phyloP scores from a whole-genome alignment of 1,139 yeast species.

The Geotrichum cucujoidarum region DNA sequence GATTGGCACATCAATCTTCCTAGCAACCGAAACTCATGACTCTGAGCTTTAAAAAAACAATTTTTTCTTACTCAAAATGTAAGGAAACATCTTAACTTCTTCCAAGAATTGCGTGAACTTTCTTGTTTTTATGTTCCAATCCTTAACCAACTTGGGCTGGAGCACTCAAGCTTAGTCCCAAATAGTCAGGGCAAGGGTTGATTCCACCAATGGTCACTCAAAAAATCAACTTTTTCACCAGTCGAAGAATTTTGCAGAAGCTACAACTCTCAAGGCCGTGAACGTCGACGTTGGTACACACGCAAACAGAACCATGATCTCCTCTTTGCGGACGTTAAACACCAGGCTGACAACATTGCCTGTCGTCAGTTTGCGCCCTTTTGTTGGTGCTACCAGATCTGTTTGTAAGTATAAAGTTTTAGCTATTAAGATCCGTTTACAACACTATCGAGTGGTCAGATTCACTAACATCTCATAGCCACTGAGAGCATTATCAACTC shows the following conservation, averaged over 20 bases:
- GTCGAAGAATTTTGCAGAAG: slow-evolving; percentile 1
- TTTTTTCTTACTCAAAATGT: background rate
- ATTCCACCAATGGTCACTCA: background rate
- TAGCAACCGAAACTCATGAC: too few relatives aligned
- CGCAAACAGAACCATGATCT: background rate
- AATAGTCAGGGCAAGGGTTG: slow-evolving; percentile 2
- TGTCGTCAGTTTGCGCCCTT: background rate
- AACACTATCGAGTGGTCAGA: background rate
- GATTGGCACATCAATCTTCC: too few relatives aligned
- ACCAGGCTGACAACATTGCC: background rate
- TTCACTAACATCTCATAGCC: background rate
- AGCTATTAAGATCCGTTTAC: background rate
- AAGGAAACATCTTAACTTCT: background rate
- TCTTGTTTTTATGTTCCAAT: background rate
- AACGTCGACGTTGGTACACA: background rate
- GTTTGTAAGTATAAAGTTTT: background rate
- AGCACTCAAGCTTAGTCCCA: background rate
- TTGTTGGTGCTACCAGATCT: background rate
- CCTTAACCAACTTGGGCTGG: background rate
- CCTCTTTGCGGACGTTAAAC: background rate
- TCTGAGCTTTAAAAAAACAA: too few relatives aligned
- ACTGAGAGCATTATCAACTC: background rate
- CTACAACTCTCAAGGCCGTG: background rate
- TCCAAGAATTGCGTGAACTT: background rate
- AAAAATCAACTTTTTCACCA: background rate